Evolutionary conservation across 2,329 filamentous ascomycete genomes (phyloP), one percentile per base, ranked within the genome.

Genomic region (Hirsutella rhossiliensis): DNA sequence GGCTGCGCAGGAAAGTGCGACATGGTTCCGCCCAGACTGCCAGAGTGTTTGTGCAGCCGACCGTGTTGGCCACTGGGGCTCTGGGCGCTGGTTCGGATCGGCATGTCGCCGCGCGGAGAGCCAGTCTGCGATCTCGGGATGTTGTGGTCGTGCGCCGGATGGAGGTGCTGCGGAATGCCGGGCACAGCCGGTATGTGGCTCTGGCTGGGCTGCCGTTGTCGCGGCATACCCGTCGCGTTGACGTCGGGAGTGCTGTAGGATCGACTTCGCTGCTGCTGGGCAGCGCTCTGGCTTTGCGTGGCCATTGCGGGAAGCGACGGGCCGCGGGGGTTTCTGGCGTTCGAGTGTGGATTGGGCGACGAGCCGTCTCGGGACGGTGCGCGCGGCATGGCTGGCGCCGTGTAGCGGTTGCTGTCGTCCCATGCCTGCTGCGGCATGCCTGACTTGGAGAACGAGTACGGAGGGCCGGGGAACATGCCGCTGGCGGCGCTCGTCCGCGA

Each of bases 171-270:
- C 20, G 85, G 84, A 42, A 89, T 88, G 6, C 84, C 83, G 8
- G 84, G 84, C 12, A 89, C 83, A 11, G 77, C 78, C 5, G 84
- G 84, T 6, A 87, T 75, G 47, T 67, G 60, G 53, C 61, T 69
- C 63, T 63, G 69, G 60, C 68, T 73, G 59, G 63, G 71, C 62
- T 76, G 75, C 50, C 72, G 67, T 43, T 68, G 70, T 50, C 79
- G 72, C 57, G 72, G 69, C 41, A 73, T 73, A 50, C 75, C 73
- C 43, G 80, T 76, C 43, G 76, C 81, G 51, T 94, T 87, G 54
- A 95, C 95, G 60, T 97, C 89, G 8, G 92, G 90, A 50, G 89
- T 96, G 66, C 90, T 97, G 56, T 94, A 94, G 32, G 89, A 95
- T 50, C 92, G 78, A 65, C 86, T 82, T 52, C 88, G 76, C 57